These are phyloP conservation scores for Hymenoscyphus infarciens DNA, from an alignment of 2,329 filamentous ascomycete species.

Conservation along the genomic window DNA sequence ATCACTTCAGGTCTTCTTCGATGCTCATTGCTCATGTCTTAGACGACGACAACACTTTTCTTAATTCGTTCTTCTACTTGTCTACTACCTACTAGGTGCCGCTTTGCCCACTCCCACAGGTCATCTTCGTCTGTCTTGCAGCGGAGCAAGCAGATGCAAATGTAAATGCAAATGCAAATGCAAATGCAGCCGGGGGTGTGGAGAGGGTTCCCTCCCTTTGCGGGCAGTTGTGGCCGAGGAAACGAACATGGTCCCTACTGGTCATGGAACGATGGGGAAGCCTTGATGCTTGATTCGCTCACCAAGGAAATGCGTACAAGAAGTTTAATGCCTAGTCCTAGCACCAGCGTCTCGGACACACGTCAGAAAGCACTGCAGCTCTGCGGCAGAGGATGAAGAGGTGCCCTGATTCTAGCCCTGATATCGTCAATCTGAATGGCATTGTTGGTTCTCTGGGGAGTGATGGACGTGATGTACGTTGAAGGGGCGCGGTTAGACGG, in stretches of 20 bases:
- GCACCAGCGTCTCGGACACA: neutral
- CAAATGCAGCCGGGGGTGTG: neutral
- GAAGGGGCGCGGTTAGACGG: neutral
- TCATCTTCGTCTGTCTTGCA: conserved; percentile 1
- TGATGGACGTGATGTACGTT: neutral
- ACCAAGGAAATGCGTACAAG: neutral
- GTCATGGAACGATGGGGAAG: neutral
- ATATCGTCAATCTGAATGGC: neutral
- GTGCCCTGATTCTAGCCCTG: too few species aligned
- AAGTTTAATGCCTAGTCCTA: neutral
- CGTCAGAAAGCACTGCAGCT: neutral
- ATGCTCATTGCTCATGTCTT: too few species aligned
- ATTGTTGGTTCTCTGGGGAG: neutral
- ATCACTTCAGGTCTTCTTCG: too few species aligned
- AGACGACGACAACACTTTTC: neutral
- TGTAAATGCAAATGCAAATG: too few species aligned
- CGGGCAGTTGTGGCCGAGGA: neutral
- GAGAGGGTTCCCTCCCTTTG: neutral
- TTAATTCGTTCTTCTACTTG: neutral
- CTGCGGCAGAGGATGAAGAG: neutral
- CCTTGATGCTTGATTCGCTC: neutral
- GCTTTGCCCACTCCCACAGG: neutral
- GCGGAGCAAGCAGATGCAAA: neutral
- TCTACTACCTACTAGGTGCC: neutral
- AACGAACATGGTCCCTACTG: neutral